Evolutionary conservation across 192 early-diverging fungal genomes (phyloP), one percentile per base, ranked within the genome.

Genomic region (Funneliformis geosporum): DNA sequence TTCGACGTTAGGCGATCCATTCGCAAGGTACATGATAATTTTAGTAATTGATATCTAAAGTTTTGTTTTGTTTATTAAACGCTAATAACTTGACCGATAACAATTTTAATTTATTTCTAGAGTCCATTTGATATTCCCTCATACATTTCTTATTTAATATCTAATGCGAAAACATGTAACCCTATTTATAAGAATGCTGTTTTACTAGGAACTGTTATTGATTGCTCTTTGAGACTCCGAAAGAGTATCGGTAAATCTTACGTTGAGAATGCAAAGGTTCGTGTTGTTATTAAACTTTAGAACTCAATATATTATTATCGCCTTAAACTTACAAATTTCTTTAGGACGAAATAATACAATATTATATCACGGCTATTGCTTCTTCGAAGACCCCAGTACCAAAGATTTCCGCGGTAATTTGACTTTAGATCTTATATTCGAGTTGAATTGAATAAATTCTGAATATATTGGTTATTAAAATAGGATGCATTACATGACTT

Each of bases 151-250:
- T 73, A 85, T 27, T 79, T 92, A 75, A 83, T 83, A 40, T 68
- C 75, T 2, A 86, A 81, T 44, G 68, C 83, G n/a, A 75, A 79
- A 40, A 80, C 84, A n/a, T 80, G 80, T 2, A 87, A 85, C 60
- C 83, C 87, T 65, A 79, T 83, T 10, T 87, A 85, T 64, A 82
- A 76, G 21, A 87, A 87, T 75, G 83, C 88, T 25, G 88, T 90
- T 65, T 79, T 95, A 39, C 75, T 94, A 23, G 92, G 92, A 42
- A 91, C 87, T 25, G 81, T 92, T 23, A 75, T 93, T 40, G 89
- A 90, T 69, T 78, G 84, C 5, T 86, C 91, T 28, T 76, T 89
- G 75, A 89, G 85, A 27, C 73, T 91, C 47, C 85, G 85, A 76
- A 47, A 85, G 12, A 82, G 79, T 7, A 44, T 79, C 14, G 61